Percentiles rank a stretch among this genome's conserved stretches.
Evolutionary conservation across 2,329 filamentous ascomycete genomes (phyloP).

Genomic region (Trichophyton rubrum): DNA sequence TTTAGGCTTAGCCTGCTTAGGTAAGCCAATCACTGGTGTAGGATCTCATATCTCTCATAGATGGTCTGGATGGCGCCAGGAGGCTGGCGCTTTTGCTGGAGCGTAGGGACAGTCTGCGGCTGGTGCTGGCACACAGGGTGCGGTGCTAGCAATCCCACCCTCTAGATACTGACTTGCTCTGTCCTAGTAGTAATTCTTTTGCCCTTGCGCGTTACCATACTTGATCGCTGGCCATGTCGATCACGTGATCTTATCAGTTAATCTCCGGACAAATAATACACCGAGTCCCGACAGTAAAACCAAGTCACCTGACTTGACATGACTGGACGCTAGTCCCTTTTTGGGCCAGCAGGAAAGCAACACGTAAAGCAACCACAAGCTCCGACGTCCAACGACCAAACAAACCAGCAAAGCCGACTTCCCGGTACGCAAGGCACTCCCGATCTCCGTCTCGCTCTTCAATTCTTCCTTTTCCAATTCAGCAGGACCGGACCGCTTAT

Average conservation of each 20-base stretch:
- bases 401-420: neutral
- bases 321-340: neutral
- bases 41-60: neutral
- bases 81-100: no score
- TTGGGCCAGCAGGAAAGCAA: neutral
- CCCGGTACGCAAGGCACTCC: no score
- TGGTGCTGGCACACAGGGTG: no score
- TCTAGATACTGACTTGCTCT: no score
- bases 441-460: neutral
- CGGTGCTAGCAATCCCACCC: no score
- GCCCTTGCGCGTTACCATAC: neutral
- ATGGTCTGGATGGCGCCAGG: neutral
- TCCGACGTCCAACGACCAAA: neutral
- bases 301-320: neutral
- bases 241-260: neutral
- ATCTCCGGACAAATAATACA: neutral
- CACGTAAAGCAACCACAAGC: neutral
- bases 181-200: no score
- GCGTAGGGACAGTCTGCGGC: no score
- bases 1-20: slow-evolving; percentile 9
- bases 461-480: neutral
- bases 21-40: neutral
- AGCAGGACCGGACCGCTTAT: neutral
- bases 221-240: neutral
- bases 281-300: neutral